These are phyloP conservation scores for Acanthamoeba lenticulata DNA, from an alignment of 208 protist genomes.

Conservation along the genomic window DNA sequence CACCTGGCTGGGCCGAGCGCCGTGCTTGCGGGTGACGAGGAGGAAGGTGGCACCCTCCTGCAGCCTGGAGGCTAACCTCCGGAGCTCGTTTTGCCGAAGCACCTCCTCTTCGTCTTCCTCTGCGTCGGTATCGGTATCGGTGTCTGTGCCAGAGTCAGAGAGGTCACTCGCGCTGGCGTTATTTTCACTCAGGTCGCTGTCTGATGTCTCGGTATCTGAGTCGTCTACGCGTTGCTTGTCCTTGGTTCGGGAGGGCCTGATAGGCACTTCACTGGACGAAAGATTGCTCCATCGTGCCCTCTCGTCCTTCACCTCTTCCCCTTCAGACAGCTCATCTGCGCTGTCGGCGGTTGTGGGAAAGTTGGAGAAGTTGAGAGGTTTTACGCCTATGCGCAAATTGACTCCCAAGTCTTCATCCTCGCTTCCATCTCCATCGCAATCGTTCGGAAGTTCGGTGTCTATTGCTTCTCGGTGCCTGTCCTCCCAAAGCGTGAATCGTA, in stretches of 20 bases:
- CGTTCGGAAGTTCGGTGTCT: background rate
- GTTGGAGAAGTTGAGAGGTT: background rate
- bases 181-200: background rate
- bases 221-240: background rate
- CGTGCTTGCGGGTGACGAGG: conserved; percentile 9
- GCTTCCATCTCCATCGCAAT: background rate
- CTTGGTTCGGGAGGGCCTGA: background rate
- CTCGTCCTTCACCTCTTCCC: background rate
- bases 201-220: background rate
- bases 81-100: background rate
- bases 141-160: too few species aligned
- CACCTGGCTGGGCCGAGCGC: background rate
- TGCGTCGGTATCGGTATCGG: too few species aligned
- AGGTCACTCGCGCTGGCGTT: background rate
- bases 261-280: background rate
- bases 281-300: background rate
- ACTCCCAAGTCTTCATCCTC: background rate
- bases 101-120: background rate
- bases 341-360: background rate
- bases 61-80: background rate
- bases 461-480: background rate
- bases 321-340: background rate
- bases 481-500: background rate
- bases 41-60: background rate
- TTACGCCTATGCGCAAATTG: background rate